phyloP scores from a whole-genome alignment of 352 stramenopile species.

The Elongisporangium prolatum region DNA sequence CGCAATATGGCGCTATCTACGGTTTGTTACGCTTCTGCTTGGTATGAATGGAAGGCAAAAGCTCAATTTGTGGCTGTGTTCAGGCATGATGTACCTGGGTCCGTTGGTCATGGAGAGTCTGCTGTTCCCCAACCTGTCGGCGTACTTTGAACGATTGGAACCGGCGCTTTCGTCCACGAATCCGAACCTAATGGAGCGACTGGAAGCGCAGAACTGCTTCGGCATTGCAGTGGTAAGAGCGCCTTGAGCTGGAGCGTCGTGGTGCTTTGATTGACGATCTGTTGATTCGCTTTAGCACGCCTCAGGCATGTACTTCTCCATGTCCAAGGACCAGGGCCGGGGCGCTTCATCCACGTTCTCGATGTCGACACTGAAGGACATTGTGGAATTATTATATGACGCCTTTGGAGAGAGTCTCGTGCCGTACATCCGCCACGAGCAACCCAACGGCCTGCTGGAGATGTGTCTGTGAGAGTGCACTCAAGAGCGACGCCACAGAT shows the following conservation, averaged over 20 bases:
- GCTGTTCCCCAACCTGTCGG: slow-evolving; percentile 84
- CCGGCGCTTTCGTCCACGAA: slow-evolving; percentile 70
- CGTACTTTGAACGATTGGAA: slow-evolving; percentile 87
- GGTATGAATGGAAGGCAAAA: not conserved
- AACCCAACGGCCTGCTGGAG: slow-evolving; percentile 36
- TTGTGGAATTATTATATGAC: slow-evolving; percentile 62
- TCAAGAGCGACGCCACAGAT: not conserved
- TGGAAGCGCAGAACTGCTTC: slow-evolving; percentile 83
- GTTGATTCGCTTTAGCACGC: slow-evolving; percentile 42
- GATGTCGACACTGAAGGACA: slow-evolving; percentile 35
- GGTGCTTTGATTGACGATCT: not conserved
- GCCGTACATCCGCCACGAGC: slow-evolving; percentile 64
- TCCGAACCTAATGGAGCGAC: slow-evolving; percentile 69
- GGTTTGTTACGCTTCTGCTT: slow-evolving; percentile 26
- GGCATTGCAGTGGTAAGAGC: slow-evolving; percentile 81
- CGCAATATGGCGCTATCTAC: slow-evolving; percentile 91
- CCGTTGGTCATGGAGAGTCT: slow-evolving; percentile 90
- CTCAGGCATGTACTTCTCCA: slow-evolving; percentile 73
- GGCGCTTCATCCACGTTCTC: slow-evolving; percentile 21
- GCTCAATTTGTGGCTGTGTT: not conserved
- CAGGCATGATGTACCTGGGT: slow-evolving; percentile 88
- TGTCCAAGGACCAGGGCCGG: slow-evolving; percentile 38
- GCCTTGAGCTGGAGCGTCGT: not conserved
- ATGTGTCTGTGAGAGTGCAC: slow-evolving; percentile 28
- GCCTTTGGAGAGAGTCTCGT: slow-evolving; percentile 76